Evolutionary conservation across 441 rosid genomes (phyloP).

Genomic region (Arabidopsis lyrata): DNA sequence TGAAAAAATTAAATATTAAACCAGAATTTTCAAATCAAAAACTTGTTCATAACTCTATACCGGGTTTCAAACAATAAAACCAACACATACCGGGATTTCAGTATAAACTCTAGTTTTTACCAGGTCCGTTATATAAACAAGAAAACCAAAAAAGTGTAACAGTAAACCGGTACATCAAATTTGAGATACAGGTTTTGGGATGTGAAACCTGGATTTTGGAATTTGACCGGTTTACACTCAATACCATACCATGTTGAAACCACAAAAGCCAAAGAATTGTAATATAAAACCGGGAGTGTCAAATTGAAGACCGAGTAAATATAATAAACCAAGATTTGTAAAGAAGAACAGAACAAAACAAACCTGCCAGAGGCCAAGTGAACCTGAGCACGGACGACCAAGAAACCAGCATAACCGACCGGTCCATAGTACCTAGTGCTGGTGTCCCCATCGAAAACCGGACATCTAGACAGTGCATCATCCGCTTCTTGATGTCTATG

Average conservation of each 20-base stretch:
- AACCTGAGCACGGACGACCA: slow-evolving; percentile 85
- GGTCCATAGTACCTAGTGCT: slow-evolving; percentile 83
- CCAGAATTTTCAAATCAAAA: neutral
- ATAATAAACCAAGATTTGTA: neutral
- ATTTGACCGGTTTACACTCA: neutral
- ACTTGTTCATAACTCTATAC: neutral
- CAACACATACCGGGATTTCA: neutral
- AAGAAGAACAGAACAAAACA: slow-evolving; percentile 37
- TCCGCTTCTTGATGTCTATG: slow-evolving; percentile 86
- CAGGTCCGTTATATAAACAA: neutral
- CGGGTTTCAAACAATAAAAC: neutral
- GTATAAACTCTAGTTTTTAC: neutral
- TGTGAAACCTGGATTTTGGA: neutral
- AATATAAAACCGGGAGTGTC: neutral
- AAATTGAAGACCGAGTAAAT: slow-evolving; percentile 1
- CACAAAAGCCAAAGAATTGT: neutral
- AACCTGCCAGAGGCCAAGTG: slow-evolving; percentile 87
- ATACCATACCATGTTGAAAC: neutral
- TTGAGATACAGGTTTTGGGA: neutral
- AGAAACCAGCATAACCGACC: slow-evolving; percentile 67
- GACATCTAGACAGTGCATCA: slow-evolving; percentile 58
- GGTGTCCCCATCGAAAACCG: slow-evolving; percentile 63
- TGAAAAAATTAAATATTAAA: slow-evolving; percentile 39
- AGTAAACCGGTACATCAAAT: neutral
- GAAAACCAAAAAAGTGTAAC: neutral